A percentile compares a stretch with the other conserved stretches of the same genome.
Conservation (phyloP, 2,329 filamentous ascomycete genomes). For the Ophiostoma sp. region DNA sequence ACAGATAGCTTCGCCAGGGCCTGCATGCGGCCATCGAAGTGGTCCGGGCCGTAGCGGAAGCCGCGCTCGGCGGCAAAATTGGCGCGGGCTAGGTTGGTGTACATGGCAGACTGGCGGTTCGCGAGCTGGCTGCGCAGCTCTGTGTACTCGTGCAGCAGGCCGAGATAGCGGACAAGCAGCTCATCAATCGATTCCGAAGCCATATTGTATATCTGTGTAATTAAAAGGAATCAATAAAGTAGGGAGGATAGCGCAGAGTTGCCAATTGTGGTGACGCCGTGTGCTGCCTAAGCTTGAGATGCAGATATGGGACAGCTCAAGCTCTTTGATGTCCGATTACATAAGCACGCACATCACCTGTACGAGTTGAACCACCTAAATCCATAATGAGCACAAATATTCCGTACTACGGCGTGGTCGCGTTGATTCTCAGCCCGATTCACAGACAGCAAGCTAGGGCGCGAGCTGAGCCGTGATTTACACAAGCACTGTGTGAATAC, state of each 20-base stretch:
- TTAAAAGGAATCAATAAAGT: no score
- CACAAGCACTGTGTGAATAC: no score
- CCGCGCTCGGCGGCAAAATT: constrained; percentile 65
- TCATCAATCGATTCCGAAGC: constrained; percentile 48
- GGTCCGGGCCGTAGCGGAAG: constrained; percentile 60
- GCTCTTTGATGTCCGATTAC: no score
- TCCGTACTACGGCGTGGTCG: no score
- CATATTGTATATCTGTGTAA: constrained; percentile 27
- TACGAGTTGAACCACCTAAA: no score
- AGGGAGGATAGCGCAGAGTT: not conserved
- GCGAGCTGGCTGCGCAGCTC: constrained; percentile 51
- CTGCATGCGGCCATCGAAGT: constrained; percentile 69
- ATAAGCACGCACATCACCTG: no score
- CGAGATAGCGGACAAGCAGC: constrained; percentile 61
- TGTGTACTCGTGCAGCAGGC: constrained; percentile 62
- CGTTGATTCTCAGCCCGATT: no score
- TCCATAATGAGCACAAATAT: no score
- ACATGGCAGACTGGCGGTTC: constrained; percentile 50
- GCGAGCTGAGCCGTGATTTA: no score
- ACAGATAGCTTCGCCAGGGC: constrained; percentile 44
- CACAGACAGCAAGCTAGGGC: no score
- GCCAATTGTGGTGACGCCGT: not conserved
- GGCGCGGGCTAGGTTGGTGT: constrained; percentile 61
- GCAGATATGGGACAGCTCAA: not conserved
- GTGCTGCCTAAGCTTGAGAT: not conserved